Evolutionary conservation across 2,329 filamentous ascomycete species (phyloP).

Genomic region (Berkeleyomyces basicola): DNA sequence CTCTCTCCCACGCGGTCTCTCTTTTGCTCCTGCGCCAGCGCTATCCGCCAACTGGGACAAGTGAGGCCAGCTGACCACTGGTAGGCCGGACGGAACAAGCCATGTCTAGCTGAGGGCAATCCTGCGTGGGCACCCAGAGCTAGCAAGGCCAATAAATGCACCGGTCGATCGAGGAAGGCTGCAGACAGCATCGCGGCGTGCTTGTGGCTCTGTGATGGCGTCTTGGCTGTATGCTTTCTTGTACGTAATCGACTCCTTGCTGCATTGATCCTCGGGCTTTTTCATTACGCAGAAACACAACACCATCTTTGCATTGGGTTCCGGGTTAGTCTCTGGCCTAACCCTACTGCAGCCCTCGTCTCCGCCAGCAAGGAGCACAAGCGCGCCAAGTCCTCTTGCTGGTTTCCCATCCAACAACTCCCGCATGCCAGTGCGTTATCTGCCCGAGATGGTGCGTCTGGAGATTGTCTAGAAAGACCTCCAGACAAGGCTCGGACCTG

Average conservation of each 20-base stretch:
- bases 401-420: neutral
- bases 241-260: neutral
- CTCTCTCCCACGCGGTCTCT: no score
- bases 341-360: neutral
- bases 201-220: neutral
- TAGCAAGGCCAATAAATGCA: no score
- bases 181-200: neutral
- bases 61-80: neutral
- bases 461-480: neutral
- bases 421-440: neutral
- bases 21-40: no score
- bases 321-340: neutral
- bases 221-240: neutral
- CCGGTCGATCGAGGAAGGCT: neutral
- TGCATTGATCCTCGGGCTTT: neutral
- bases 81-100: neutral
- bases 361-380: neutral
- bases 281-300: neutral
- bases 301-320: neutral
- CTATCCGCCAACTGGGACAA: neutral
- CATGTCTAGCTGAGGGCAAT: neutral
- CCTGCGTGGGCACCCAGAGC: neutral
- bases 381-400: neutral
- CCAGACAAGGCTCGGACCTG: neutral
- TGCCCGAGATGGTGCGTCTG: neutral